Percentiles rank a stretch among this genome's conserved stretches.
Conservation (phyloP, 805 yeast species). For the Metschnikowia reukaufii region DNA sequence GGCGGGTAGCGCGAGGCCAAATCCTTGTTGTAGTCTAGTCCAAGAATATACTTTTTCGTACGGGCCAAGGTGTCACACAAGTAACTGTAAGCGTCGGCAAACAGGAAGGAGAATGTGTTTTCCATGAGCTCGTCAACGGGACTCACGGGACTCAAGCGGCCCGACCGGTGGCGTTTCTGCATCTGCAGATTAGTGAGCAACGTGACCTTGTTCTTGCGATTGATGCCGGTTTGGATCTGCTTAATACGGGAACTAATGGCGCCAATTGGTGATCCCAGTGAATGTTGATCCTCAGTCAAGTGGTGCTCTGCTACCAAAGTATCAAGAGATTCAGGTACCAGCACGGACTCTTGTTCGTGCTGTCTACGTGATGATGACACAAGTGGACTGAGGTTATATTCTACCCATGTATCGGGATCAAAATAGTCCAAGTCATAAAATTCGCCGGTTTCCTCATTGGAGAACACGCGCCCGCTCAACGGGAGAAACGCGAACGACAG, state of each 20-base stretch:
- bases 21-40: constrained; percentile 52
- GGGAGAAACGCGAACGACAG: constrained; percentile 81
- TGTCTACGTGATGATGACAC: constrained; percentile 46
- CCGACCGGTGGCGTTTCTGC: constrained; percentile 26
- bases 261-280: constrained; percentile 8
- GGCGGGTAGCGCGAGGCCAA: constrained; percentile 68
- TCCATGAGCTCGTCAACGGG: constrained; percentile 13
- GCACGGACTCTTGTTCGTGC: constrained; percentile 5
- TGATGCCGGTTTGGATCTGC: constrained; percentile 15
- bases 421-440: constrained; percentile 70
- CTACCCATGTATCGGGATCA: constrained; percentile 77
- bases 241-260: constrained; percentile 26
- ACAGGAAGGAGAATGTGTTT: constrained; percentile 29
- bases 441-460: constrained; percentile 58
- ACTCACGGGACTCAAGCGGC: constrained; percentile 16
- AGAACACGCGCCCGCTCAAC: constrained; percentile 68
- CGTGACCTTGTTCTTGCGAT: constrained; percentile 15
- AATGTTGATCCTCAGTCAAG: constrained; percentile 4
- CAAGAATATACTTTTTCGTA: constrained; percentile 57
- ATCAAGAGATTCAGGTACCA: constrained; percentile 8
- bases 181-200: constrained; percentile 26
- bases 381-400: constrained; percentile 72
- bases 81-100: constrained; percentile 64
- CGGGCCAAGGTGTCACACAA: constrained; percentile 58
- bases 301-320: constrained; percentile 13